Conservation (phyloP, 2,329 filamentous ascomycete genomes). For the Aspergillus luchuensis region DNA sequence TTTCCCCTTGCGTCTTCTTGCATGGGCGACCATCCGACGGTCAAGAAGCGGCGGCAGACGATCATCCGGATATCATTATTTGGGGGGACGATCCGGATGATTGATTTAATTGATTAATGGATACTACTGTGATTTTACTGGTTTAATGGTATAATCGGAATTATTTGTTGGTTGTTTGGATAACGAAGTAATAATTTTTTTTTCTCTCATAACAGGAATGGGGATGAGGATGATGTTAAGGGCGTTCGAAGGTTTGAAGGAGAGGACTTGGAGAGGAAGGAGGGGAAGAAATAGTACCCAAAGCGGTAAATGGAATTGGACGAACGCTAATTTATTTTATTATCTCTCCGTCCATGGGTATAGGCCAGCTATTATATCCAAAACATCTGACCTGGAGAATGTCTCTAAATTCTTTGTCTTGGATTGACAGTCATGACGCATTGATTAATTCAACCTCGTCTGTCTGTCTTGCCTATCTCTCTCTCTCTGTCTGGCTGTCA, state of each 20-base stretch:
- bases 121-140: too few species aligned
- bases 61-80: constrained; percentile 20
- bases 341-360: neutral
- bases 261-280: neutral
- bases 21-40: constrained; percentile 12
- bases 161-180: too few species aligned
- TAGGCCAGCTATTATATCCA: neutral
- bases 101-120: neutral
- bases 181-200: too few species aligned
- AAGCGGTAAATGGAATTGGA: neutral
- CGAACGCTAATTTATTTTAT: neutral
- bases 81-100: neutral
- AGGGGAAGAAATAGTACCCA: neutral
- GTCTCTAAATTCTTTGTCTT: neutral
- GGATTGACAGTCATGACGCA: constrained; percentile 1
- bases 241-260: neutral
- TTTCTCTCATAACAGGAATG: too few species aligned
- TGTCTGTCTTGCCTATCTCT: too few species aligned
- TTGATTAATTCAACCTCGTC: neutral
- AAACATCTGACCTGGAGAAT: constrained; percentile 6
- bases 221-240: neutral
- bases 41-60: constrained; percentile 13
- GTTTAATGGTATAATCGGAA: too few species aligned
- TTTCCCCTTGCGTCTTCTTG: constrained; percentile 26
- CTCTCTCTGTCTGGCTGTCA: neutral